Base-by-base conservation (phyloP, 2,329 filamentous ascomycete species). In the Fusarium falciforme region DNA sequence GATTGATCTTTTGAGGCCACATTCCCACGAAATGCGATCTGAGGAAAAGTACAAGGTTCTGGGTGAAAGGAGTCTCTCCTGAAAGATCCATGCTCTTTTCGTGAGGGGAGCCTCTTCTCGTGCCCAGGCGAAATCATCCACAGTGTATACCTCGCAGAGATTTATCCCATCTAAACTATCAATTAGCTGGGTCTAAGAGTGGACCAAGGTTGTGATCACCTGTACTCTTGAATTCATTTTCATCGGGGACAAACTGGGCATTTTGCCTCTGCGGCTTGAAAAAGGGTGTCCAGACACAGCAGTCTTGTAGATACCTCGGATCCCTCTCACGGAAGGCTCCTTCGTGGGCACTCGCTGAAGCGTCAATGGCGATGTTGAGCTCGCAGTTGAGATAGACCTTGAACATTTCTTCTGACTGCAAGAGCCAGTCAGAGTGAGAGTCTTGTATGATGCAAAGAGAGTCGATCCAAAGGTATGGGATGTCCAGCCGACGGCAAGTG, bases 361-460 rank as follows among this genome's bases (percentile, higher is more conserved):
- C 64, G 2, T 61, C 44, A 22, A 66, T 66, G 27, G 64, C 57
- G n/a, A 66, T 66, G 35, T 66, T 66, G 16, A 66, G 27, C 25
- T 62, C 64, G 29, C 64, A 66, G 35, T 61, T 61, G 35, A 55
- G 47, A n/a, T 66, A 66, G 20, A 66, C 33, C 17, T 33, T 47
- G 31, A 47, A 47, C 64, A 66, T 66, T n/a, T 61, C 64, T 16
- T 35, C 11, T 4, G 57, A 61, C 8, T 66, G 57, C 20, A 17
- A 55, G 16, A 61, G 36, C 64, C 64, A 66, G 20, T 66, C 64
- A 8, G 57, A 38, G 11, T 33, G 57, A 17, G 64, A 55, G 17
- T 35, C 64, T 35, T 66, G 64, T 16, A 66, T 20, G n/a, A 66
- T 66, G 36, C 64, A 66, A 31, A 66, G 47, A n/a, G 57, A 62